Conservation (phyloP, 2,329 filamentous ascomycete genomes). For the Daldinia sp. region DNA sequence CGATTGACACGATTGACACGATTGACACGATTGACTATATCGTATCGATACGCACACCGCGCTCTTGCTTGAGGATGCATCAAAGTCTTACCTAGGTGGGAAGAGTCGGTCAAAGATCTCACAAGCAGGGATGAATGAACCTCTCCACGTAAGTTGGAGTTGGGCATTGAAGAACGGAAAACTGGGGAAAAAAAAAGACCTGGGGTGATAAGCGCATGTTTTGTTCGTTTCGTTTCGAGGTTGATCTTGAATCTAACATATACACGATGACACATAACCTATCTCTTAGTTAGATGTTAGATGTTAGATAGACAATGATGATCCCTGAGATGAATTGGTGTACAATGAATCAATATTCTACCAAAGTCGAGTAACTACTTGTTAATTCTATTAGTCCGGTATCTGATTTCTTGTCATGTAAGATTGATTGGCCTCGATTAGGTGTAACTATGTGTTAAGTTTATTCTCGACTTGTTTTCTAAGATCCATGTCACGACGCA, state of each 20-base stretch:
- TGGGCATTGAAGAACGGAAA: conserved; percentile 31
- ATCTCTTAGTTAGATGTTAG: background rate
- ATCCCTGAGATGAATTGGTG: conserved; percentile 25
- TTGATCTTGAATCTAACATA: conserved; percentile 25
- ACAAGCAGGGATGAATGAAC: background rate
- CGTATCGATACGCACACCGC: conserved; percentile 23
- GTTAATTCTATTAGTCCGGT: conserved; percentile 1
- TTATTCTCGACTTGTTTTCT: conserved; percentile 34
- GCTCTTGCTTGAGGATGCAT: conserved; percentile 35
- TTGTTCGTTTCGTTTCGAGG: conserved; percentile 37
- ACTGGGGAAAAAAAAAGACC: conserved; percentile 33
- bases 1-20: background rate
- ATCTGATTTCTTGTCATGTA: conserved; percentile 31
- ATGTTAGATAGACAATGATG: conserved; percentile 10
- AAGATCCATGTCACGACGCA: conserved; percentile 35
- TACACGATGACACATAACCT: conserved; percentile 20
- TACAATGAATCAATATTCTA: conserved; percentile 30
- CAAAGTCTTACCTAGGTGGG: conserved; percentile 37
- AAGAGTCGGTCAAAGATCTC: conserved; percentile 40
- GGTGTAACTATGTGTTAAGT: conserved; percentile 28
- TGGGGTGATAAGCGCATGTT: conserved; percentile 29
- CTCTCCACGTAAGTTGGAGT: conserved; percentile 9
- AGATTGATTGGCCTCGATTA: conserved; percentile 42
- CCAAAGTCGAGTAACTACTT: background rate
- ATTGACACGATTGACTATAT: conserved; percentile 6